Evolutionary conservation across 805 yeast species (phyloP).

Genomic region (Starmerella asiatica): DNA sequence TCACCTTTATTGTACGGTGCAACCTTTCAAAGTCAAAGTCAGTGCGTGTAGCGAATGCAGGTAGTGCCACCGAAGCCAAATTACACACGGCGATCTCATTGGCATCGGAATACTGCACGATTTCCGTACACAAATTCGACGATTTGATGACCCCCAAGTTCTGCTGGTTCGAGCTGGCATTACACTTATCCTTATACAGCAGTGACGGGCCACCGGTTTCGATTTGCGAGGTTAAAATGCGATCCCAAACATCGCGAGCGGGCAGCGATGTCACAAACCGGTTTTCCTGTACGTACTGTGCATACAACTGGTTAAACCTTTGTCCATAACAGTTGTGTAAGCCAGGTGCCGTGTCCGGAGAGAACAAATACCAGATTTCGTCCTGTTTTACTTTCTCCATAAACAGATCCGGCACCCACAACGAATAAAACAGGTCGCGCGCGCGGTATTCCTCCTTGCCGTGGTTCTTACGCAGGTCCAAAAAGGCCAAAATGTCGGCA

Average conservation of each 20-base stretch:
- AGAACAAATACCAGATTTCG: slow-evolving; percentile 72
- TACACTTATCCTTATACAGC: slow-evolving; percentile 91
- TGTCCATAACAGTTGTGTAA: slow-evolving; percentile 66
- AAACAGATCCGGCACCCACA: slow-evolving; percentile 89
- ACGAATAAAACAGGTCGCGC: slow-evolving; percentile 76
- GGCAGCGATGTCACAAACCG: slow-evolving; percentile 44
- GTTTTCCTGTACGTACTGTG: slow-evolving; percentile 53
- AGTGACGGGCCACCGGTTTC: slow-evolving; percentile 92
- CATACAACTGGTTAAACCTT: slow-evolving; percentile 57
- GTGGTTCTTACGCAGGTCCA: slow-evolving; percentile 76
- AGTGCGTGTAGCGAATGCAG: slow-evolving; percentile 47
- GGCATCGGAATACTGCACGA: slow-evolving; percentile 73
- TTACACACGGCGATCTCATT: slow-evolving; percentile 91
- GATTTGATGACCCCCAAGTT: slow-evolving; percentile 83
- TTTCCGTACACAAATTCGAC: slow-evolving; percentile 84
- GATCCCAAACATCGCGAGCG: slow-evolving; percentile 80
- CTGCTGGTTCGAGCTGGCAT: slow-evolving; percentile 70
- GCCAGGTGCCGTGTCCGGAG: slow-evolving; percentile 78
- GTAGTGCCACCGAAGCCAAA: slow-evolving; percentile 80
- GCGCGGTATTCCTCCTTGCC: slow-evolving; percentile 90
- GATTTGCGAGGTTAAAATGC: slow-evolving; percentile 75
- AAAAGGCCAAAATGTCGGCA: slow-evolving; percentile 66
- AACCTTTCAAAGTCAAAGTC: slow-evolving; percentile 54
- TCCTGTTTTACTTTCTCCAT: slow-evolving; percentile 71
- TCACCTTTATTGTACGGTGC: slow-evolving; percentile 59